Conservation (phyloP, 2,329 filamentous ascomycete genomes). For the Cordyceps pruinosa region DNA sequence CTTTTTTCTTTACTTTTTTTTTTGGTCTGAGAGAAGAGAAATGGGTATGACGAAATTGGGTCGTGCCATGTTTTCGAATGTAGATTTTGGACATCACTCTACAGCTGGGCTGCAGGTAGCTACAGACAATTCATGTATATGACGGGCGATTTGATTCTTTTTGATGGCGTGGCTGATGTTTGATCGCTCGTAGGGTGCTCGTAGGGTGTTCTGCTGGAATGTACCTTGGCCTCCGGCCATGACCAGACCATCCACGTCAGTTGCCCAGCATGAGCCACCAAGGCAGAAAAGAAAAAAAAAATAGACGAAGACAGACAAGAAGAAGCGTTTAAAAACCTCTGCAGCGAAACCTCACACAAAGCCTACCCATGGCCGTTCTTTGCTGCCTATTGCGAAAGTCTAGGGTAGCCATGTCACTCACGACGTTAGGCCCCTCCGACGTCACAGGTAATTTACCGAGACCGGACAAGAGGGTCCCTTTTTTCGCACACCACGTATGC, state of each 20-base stretch:
- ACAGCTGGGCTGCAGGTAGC: neutral
- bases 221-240: too few species aligned
- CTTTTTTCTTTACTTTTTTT: too few species aligned
- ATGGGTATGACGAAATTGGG: neutral
- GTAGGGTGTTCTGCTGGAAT: neutral
- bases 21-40: too few species aligned
- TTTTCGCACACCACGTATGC: conserved; percentile 6
- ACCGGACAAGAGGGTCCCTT: neutral
- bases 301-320: too few species aligned
- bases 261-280: too few species aligned
- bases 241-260: too few species aligned
- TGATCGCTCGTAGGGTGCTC: too few species aligned
- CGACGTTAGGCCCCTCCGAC: neutral
- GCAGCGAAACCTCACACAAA: too few species aligned
- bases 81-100: conserved; percentile 1
- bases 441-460: neutral
- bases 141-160: neutral
- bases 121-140: neutral
- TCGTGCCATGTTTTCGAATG: neutral
- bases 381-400: too few species aligned
- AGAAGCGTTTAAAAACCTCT: too few species aligned
- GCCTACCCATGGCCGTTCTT: too few species aligned
- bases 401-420: neutral
- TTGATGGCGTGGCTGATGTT: neutral
- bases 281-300: too few species aligned